Percentiles rank a stretch among this genome's conserved stretches.
These are phyloP conservation scores for Hypoxylon fragiforme DNA, from an alignment of 495 filamentous ascomycete genomes.

Conservation along the genomic window DNA sequence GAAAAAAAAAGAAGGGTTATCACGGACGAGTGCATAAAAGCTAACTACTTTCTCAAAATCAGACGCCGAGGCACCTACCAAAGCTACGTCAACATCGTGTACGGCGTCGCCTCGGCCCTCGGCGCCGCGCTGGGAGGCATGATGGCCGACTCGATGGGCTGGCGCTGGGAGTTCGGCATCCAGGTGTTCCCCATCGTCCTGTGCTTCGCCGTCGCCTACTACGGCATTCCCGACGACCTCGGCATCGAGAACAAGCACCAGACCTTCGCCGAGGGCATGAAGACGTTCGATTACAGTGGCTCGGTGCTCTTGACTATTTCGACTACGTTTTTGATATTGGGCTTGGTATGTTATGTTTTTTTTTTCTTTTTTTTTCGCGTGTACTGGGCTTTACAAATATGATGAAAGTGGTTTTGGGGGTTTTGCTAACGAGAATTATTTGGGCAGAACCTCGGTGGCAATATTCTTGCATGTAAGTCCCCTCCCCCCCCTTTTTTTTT, in stretches of 20 bases:
- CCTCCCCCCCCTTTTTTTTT: background rate
- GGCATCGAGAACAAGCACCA: conserved; percentile 58
- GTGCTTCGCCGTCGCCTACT: conserved; percentile 58
- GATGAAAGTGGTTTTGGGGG: background rate
- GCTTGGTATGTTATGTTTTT: conserved; percentile 61
- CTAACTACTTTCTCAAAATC: too few relatives aligned
- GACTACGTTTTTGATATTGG: conserved; percentile 71
- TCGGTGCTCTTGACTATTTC: conserved; percentile 65
- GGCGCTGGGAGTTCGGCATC: conserved; percentile 69
- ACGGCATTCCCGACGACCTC: conserved; percentile 63
- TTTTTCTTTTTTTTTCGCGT: too few relatives aligned
- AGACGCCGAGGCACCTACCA: conserved; percentile 70
- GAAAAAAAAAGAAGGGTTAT: too few relatives aligned
- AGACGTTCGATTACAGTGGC: conserved; percentile 68
- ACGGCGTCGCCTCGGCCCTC: conserved; percentile 61
- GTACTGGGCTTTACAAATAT: too few relatives aligned
- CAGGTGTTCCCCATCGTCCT: conserved; percentile 68
- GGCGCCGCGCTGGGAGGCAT: conserved; percentile 74
- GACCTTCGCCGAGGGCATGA: conserved; percentile 60
- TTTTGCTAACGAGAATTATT: conserved; percentile 28
- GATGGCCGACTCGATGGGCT: conserved; percentile 73
- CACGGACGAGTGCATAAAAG: too few relatives aligned
- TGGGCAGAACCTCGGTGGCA: conserved; percentile 78
- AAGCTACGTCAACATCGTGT: conserved; percentile 73
- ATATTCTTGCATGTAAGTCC: conserved; percentile 61